Evolutionary conservation across 768 basidiomycete genomes (phyloP).

Genomic region (Hemileccinum rubropunctum): DNA sequence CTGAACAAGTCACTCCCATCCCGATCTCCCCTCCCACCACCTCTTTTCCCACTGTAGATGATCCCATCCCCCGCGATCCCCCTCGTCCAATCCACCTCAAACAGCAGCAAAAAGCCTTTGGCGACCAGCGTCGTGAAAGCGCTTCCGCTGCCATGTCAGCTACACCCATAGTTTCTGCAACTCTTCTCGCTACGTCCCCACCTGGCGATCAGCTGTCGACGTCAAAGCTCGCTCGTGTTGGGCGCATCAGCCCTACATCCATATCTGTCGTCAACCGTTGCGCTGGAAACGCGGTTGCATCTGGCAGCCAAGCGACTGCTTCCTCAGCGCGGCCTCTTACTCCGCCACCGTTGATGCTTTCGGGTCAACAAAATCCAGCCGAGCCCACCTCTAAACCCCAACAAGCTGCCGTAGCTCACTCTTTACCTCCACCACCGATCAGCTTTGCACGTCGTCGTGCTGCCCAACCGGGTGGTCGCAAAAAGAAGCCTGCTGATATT

Average conservation of each 20-base stretch:
- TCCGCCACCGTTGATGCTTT: slow-evolving; percentile 10
- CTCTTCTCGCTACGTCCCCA: no score
- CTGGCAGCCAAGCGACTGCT: slow-evolving; percentile 24
- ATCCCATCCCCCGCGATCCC: no score
- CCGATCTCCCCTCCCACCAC: no score
- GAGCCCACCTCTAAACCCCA: slow-evolving; percentile 25
- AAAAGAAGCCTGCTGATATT: slow-evolving; percentile 77
- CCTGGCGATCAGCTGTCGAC: no score
- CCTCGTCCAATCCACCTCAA: no score
- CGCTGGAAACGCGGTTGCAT: slow-evolving; percentile 25
- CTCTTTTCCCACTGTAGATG: no score
- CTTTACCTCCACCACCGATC: slow-evolving; percentile 67
- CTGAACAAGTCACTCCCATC: no score
- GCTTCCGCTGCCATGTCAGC: no score
- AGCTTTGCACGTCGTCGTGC: slow-evolving; percentile 77
- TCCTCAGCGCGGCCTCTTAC: slow-evolving; percentile 5
- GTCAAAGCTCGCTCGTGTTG: slow-evolving; percentile 27
- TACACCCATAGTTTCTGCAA: no score
- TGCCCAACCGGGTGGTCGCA: slow-evolving; percentile 54
- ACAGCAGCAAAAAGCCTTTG: no score
- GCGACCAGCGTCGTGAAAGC: no score
- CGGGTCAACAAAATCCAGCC: no score
- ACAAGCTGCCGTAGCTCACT: slow-evolving; percentile 26
- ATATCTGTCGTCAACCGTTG: slow-evolving; percentile 20
- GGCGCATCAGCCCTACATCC: slow-evolving; percentile 40